Base-by-base conservation (phyloP, 495 filamentous ascomycete species). In the Aspergillus nidulans region DNA sequence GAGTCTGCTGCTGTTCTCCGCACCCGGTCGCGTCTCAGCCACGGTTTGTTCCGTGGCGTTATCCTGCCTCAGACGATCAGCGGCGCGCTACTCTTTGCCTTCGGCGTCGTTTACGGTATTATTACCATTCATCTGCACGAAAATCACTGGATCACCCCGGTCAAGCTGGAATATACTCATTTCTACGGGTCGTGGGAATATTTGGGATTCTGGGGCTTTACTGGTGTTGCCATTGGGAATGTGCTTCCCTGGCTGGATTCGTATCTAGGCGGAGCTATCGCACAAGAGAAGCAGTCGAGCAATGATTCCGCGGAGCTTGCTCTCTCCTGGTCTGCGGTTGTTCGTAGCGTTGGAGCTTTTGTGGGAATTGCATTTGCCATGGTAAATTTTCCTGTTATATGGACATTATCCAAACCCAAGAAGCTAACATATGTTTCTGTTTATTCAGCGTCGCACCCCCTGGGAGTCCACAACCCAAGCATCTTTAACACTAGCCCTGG, bases 351-450 rank as follows among this genome's bases (percentile, higher is more conserved):
- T 39, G 95, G 94, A 34, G 91, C 90, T 15, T 97, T 98, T 71
- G 84, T 96, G 21, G 94, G 94, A 12, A 94, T 98, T 68, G 91
- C 91, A 18, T 97, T 96, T 75, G 94, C 94, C 16, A 96, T 98
- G 77, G 88, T 92, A 77, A 69, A 84, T 76, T 23, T 32, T 18
- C 8, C 0, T 45, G 24, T 25, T 23, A 38, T 44, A 18, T 18
- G 3, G 13, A 21, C 12, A n/a, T 53, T 59, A 41, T 18, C 0
- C 23, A 28, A 20, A 36, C 36, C 40, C 10, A 41, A 24, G n/a
- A 16, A 12, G 43, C 57, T 65, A 45, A 71, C 52, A 50, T 28
- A 52, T 63, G 30, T 34, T 10, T 60, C 52, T 53, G 39, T 38
- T 60, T 49, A 4, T 65, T 30, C 61, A 94, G 86, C 84, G 94